Evolutionary conservation across 768 basidiomycete genomes (phyloP), one percentile per base, ranked within the genome.

Genomic region (Sarcomyxa edulis): DNA sequence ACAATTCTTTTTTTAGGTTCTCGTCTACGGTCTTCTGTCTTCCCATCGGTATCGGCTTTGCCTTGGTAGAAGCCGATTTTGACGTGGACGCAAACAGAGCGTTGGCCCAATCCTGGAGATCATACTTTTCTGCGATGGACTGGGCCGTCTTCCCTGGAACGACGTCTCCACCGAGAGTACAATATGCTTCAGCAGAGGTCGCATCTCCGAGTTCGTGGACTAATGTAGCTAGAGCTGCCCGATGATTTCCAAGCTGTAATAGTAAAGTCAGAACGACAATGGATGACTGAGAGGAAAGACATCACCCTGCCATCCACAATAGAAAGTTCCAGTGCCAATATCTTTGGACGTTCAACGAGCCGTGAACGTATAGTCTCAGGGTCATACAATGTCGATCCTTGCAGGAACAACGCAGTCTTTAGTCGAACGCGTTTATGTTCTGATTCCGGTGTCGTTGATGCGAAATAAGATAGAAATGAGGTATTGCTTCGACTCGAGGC

Each of bases 141-240:
- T 69, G 65, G 0, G 79, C 81, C 0, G 71, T 60, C 45, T 74
- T 80, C 2, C 69, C 62, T 0, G 84, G 71, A 4, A 96, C 63
- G 16, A 95, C 73, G 15, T 78, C 74, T 4, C 93, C 90, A 12
- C 80, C 81, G 22, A 84, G 75, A 1, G 83, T 74, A 50, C 93
- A 95, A 58, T 93, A 96, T 4, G 81, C 73, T 53, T 95, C 90
- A 0, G 92, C 89, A 2, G 89, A 85, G 0, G 74, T 63, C 0
- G 75, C 66, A 54, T 97, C 94, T 35, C 72, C 72, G 7, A 96
- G 61, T 25, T 75, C 72, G 43, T 78, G 69, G 6, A 83, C 84
- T 6, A 97, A 75, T 1, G 73, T 66, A 6, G 72, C 58, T 2
- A 97, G 71, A 0, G 84, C 87, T 14, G 67, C 60, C 8, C 64